phyloP scores from a whole-genome alignment of 2,329 filamentous ascomycete species.

The Rutstroemia sp. region DNA sequence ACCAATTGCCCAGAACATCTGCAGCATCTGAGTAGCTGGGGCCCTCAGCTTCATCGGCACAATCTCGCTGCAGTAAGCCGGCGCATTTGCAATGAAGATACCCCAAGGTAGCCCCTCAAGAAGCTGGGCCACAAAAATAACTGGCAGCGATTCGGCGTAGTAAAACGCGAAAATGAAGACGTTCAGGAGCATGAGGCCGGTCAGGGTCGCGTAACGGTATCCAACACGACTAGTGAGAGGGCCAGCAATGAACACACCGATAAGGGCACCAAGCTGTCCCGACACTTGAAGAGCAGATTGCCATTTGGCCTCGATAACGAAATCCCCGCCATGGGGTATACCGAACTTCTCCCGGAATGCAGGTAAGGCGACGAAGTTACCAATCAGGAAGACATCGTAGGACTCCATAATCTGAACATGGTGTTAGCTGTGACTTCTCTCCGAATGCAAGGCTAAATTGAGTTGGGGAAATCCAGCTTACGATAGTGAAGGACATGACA shows the following conservation, averaged over 20 bases:
- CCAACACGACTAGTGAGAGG: slow-evolving; percentile 52
- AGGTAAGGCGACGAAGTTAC: slow-evolving; percentile 47
- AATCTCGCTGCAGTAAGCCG: slow-evolving; percentile 55
- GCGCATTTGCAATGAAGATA: slow-evolving; percentile 58
- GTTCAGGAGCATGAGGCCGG: slow-evolving; percentile 48
- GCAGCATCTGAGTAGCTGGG: slow-evolving; percentile 54
- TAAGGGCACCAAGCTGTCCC: slow-evolving; percentile 51
- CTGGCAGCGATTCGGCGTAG: slow-evolving; percentile 33
- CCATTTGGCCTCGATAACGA: slow-evolving; percentile 48
- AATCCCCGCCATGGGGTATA: too few species aligned
- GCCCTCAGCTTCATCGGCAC: slow-evolving; percentile 51
- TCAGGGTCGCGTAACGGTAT: slow-evolving; percentile 52
- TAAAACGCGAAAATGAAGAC: slow-evolving; percentile 35
- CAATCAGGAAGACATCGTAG: slow-evolving; percentile 54
- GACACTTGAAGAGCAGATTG: slow-evolving; percentile 48
- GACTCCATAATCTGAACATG: slow-evolving; percentile 51
- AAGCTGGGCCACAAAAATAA: slow-evolving; percentile 47
- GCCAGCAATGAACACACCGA: slow-evolving; percentile 52
- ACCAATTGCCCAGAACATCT: slow-evolving; percentile 62
- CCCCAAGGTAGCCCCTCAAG: slow-evolving; percentile 59
- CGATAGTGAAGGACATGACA: slow-evolving; percentile 48
- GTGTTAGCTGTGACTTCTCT: not conserved
- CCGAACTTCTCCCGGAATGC: slow-evolving; percentile 32
- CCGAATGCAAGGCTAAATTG: slow-evolving; percentile 8
- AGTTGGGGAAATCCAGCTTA: slow-evolving; percentile 23